phyloP scores from a whole-genome alignment of 2,329 filamentous ascomycete species.

The Pyricularia pennisetigena region DNA sequence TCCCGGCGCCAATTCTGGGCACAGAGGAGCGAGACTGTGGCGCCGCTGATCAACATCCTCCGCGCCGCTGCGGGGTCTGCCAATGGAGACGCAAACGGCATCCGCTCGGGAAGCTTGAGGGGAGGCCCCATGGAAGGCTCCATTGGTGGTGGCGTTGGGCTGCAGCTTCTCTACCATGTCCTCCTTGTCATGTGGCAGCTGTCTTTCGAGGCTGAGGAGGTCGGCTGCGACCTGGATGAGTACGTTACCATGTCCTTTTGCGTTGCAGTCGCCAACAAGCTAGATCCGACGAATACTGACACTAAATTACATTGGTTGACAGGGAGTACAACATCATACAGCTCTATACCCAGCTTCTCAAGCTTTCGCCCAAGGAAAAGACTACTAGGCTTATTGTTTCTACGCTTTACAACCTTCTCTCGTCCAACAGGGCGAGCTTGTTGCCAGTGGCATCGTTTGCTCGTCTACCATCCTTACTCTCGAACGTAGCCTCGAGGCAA shows the following conservation, averaged over 20 bases:
- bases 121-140: slow-evolving; percentile 45
- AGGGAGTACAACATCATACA: slow-evolving; percentile 90
- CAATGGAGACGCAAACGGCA: slow-evolving; percentile 49
- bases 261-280: background rate
- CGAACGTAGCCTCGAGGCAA: slow-evolving; percentile 52
- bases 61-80: slow-evolving; percentile 64
- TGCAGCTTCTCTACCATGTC: slow-evolving; percentile 85
- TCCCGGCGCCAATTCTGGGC: slow-evolving; percentile 84
- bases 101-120: slow-evolving; percentile 34
- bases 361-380: slow-evolving; percentile 94
- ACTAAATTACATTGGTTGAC: background rate
- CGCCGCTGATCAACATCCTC: slow-evolving; percentile 74
- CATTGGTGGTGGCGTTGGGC: slow-evolving; percentile 71
- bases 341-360: slow-evolving; percentile 84
- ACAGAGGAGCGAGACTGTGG: slow-evolving; percentile 75
- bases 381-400: slow-evolving; percentile 86
- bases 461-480: slow-evolving; percentile 60
- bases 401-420: slow-evolving; percentile 79
- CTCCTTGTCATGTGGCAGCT: slow-evolving; percentile 93
- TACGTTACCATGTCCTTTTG: slow-evolving; percentile 33
- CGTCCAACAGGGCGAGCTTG: slow-evolving; percentile 56
- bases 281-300: background rate
- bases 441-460: slow-evolving; percentile 82
- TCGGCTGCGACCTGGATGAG: slow-evolving; percentile 74
- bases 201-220: slow-evolving; percentile 76